Percentiles rank a stretch among this genome's conserved stretches.
These are phyloP conservation scores for Leccinum subfulvum DNA, from an alignment of 1,284 basidiomycete genomes.

Conservation along the genomic window DNA sequence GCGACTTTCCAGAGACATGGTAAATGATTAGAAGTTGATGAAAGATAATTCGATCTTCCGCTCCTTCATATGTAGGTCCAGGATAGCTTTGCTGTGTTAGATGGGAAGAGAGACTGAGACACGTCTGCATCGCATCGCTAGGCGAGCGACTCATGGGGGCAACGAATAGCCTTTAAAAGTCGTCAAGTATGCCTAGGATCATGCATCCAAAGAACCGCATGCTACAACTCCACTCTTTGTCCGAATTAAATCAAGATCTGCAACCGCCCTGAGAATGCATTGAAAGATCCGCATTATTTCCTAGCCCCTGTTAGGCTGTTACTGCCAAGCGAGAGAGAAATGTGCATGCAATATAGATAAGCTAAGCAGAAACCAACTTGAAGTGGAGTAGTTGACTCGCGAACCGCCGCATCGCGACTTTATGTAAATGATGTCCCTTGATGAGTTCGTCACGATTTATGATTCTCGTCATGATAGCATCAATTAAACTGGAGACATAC, in stretches of 20 bases:
- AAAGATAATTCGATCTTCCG: no score
- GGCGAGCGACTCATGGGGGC: background rate
- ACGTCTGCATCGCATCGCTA: background rate
- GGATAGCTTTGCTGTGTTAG: no score
- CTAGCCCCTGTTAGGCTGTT: no score
- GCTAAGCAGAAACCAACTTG: no score
- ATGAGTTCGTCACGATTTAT: background rate
- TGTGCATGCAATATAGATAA: no score
- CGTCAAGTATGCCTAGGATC: no score
- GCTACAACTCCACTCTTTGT: background rate
- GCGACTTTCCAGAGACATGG: background rate
- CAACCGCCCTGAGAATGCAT: no score
- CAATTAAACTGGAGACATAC: background rate
- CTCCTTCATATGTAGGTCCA: no score
- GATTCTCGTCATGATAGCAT: background rate
- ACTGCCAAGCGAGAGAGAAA: no score
- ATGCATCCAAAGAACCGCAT: background rate
- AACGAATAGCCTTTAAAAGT: background rate
- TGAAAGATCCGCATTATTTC: no score
- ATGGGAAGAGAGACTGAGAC: slow-evolving; percentile 11
- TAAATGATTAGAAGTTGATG: background rate
- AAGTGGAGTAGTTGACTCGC: background rate
- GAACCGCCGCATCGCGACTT: background rate
- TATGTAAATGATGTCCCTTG: no score
- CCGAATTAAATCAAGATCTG: background rate